Base-by-base conservation (phyloP, 108 stramenopile species). In the Cylindrotheca fusiformis region DNA sequence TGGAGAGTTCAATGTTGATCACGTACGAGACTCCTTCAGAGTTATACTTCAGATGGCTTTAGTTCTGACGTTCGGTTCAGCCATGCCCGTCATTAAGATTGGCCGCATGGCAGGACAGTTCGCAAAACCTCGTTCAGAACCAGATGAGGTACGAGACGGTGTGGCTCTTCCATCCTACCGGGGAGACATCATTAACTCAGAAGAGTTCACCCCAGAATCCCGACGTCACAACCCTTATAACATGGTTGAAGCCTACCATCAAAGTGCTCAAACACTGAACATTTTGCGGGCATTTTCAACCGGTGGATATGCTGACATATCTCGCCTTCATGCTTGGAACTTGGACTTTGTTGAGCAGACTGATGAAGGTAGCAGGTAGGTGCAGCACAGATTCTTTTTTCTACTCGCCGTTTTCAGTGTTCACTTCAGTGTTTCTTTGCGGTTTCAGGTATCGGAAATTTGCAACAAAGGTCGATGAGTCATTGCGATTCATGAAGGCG, bases 41-140 rank as follows among this genome's bases (percentile, higher is more conserved):
- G 85, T 95, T 33, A 67, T 95, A 25, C 69, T 95, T 63, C 93
- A 95, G 76, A 97, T 97, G 98, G 77, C 96, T 19, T 84, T 98
- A 27, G 89, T 97, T 6, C 63, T 98, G 73, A 97, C 97, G 49
- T 98, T 93, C 77, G 99, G 99, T 26, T 84, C 91, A 23, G 79
- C 93, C 52, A 90, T 96, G 79, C 97, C 99, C 4, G 84, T 98
- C 31, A 90, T 97, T 50, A 97, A 97, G 88, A 85, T 98, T 27
- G 97, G 94, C 24, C 91, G 97, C 29, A 96, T 98, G 85, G 97
- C 97, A 0, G 97, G 97, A 33, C 96, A 97, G 80, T 98, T 97
- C 65, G 95, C 97, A 62, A 99, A 98, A 75, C 97, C 99, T 10
- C 87, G 99, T 23, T 85, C 82, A 55, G 94, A 91, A 45, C 88